These are phyloP conservation scores for Jasminum sambac DNA, from an alignment of 257 asterid genomes.

Conservation along the genomic window DNA sequence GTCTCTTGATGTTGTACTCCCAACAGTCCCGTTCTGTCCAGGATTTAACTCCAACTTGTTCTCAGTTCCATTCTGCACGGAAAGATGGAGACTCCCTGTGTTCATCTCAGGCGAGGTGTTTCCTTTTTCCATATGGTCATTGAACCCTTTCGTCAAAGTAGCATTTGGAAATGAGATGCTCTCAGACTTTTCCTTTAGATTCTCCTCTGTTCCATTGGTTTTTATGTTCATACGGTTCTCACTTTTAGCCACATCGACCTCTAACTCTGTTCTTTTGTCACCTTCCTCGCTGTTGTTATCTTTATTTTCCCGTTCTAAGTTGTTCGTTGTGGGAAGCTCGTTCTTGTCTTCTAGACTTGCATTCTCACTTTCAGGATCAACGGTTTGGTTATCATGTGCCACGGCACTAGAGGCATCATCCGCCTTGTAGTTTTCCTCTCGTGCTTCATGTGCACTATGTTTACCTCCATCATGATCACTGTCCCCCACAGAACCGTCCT, in stretches of 20 bases:
- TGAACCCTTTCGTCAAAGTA: slow-evolving; percentile 28
- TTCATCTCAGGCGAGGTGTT: slow-evolving; percentile 34
- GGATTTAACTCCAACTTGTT: slow-evolving; percentile 24
- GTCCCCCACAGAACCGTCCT: slow-evolving; percentile 39
- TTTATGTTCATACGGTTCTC: slow-evolving; percentile 29
- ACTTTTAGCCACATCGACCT: slow-evolving; percentile 33
- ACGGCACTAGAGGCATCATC: slow-evolving; percentile 99
- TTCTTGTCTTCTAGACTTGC: slow-evolving; percentile 33
- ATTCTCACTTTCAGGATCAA: slow-evolving; percentile 39
- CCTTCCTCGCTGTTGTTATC: slow-evolving; percentile 28
- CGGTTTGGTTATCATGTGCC: slow-evolving; percentile 50
- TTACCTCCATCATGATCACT: slow-evolving; percentile 49
- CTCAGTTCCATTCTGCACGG: slow-evolving; percentile 37
- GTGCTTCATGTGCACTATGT: slow-evolving; percentile 56
- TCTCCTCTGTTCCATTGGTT: slow-evolving; percentile 29
- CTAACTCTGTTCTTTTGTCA: slow-evolving; percentile 33
- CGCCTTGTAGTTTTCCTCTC: slow-evolving; percentile 88
- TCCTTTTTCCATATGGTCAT: slow-evolving; percentile 26
- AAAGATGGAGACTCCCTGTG: slow-evolving; percentile 25
- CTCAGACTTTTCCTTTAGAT: slow-evolving; percentile 18
- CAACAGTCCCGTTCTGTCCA: slow-evolving; percentile 17
- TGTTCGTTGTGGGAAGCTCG: slow-evolving; percentile 29
- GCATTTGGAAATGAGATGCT: slow-evolving; percentile 36
- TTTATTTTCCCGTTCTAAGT: slow-evolving; percentile 30
- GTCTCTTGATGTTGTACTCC: slow-evolving; percentile 16